A percentile compares a stretch with the other conserved stretches of the same genome.
phyloP scores from a whole-genome alignment of 768 basidiomycete genomes.

The Leccinum barrowsii region DNA sequence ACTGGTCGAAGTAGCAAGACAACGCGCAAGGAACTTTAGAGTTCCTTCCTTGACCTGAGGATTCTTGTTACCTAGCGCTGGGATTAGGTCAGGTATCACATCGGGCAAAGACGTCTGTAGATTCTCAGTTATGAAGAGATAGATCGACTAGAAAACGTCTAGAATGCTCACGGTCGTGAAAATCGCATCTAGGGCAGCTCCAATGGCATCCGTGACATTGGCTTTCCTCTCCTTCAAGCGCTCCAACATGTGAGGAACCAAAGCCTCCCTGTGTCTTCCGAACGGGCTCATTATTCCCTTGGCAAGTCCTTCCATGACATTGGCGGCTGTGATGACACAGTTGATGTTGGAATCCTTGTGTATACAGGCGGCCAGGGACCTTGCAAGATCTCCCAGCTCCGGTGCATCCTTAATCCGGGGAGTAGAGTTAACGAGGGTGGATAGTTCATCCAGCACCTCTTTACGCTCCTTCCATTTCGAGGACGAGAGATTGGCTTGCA shows the following conservation, averaged over 20 bases:
- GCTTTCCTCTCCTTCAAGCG: slow-evolving; percentile 92
- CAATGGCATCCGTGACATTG: slow-evolving; percentile 86
- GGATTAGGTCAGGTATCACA: slow-evolving; percentile 76
- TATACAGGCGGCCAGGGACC: slow-evolving; percentile 75
- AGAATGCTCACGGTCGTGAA: slow-evolving; percentile 66
- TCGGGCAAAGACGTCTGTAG: slow-evolving; percentile 74
- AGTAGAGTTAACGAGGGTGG: slow-evolving; percentile 61
- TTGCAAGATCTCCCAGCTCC: slow-evolving; percentile 72
- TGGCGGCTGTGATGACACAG: slow-evolving; percentile 87
- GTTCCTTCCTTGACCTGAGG: slow-evolving; percentile 96
- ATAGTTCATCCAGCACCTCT: slow-evolving; percentile 82
- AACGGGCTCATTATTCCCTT: slow-evolving; percentile 77
- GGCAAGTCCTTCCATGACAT: slow-evolving; percentile 80
- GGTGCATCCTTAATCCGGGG: slow-evolving; percentile 78
- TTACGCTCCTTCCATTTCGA: slow-evolving; percentile 99
- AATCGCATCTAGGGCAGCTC: slow-evolving; percentile 82
- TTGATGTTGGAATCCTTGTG: slow-evolving; percentile 92
- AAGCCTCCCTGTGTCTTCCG: slow-evolving; percentile 64
- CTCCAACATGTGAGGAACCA: slow-evolving; percentile 79
- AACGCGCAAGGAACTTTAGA: slow-evolving; percentile 80
- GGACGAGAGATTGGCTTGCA: slow-evolving; percentile 75
- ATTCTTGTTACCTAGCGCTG: slow-evolving; percentile 82
- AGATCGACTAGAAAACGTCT: slow-evolving; percentile 1
- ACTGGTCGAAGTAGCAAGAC: slow-evolving; percentile 63
- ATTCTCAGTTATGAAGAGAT: slow-evolving; percentile 1